Percentiles rank a stretch among this genome's conserved stretches.
Evolutionary conservation across 75 land plant genomes (phyloP).

Genomic region (Cupressus sempervirens): DNA sequence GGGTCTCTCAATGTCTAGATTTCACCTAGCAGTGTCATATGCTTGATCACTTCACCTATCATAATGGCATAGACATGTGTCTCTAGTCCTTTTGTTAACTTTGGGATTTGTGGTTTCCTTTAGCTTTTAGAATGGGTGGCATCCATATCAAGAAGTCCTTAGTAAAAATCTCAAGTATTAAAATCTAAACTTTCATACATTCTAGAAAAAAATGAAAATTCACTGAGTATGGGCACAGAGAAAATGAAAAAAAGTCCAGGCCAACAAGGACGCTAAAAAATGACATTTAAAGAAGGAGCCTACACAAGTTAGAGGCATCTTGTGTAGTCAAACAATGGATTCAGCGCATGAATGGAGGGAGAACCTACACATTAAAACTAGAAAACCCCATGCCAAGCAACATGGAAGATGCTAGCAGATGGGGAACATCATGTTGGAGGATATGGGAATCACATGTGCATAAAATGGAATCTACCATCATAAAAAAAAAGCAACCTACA

Average conservation of each 20-base stretch:
- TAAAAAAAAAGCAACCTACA: too few relatives aligned
- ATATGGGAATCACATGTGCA: too few relatives aligned
- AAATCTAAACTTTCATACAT: slow-evolving; percentile 61
- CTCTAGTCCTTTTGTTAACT: slow-evolving; percentile 77
- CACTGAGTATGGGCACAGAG: slow-evolving; percentile 1
- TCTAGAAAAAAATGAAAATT: slow-evolving; percentile 19
- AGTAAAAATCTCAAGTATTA: slow-evolving; percentile 53
- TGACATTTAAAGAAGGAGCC: too few relatives aligned
- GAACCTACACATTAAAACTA: too few relatives aligned
- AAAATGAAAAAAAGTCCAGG: slow-evolving; percentile 12
- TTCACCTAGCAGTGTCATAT: slow-evolving; percentile 86
- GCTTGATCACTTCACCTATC: slow-evolving; percentile 70
- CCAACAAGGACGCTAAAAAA: too few relatives aligned
- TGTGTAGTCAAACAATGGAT: too few relatives aligned
- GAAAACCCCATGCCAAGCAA: too few relatives aligned
- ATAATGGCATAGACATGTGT: slow-evolving; percentile 72
- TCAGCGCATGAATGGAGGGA: too few relatives aligned
- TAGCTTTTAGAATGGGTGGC: slow-evolving; percentile 80
- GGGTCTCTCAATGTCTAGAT: slow-evolving; percentile 90
- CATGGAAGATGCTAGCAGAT: too few relatives aligned
- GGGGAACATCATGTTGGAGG: too few relatives aligned
- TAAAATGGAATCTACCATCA: too few relatives aligned
- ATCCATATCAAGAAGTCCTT: slow-evolving; percentile 64
- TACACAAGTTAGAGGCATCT: too few relatives aligned
- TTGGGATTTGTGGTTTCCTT: slow-evolving; percentile 75